Conservation (phyloP, 768 basidiomycete species). For the Clitopilus passeckerianus region DNA sequence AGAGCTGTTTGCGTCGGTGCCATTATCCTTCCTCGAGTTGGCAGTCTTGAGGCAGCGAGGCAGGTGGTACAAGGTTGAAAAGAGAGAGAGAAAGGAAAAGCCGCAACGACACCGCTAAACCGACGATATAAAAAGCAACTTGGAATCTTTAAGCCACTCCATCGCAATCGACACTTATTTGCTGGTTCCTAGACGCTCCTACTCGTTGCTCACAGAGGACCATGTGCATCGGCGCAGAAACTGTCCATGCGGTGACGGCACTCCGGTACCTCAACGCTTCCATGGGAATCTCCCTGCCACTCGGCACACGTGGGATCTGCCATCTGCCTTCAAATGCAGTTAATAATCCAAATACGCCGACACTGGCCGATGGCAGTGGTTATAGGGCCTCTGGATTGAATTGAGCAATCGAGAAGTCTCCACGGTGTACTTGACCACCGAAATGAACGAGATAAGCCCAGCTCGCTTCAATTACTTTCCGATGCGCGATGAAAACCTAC, state of each 20-base stretch:
- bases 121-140: not conserved
- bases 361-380: not conserved
- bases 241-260: not conserved
- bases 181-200: not conserved
- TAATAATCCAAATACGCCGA: not conserved
- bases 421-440: not conserved
- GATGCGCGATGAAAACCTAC: not conserved
- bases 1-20: conserved; percentile 4
- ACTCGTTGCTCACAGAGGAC: not conserved
- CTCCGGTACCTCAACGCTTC: not conserved
- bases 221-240: not conserved
- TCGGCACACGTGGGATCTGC: not conserved
- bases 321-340: not conserved
- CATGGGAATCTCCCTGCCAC: not conserved
- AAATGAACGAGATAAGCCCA: not conserved
- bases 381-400: not conserved
- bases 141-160: not conserved
- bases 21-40: not conserved
- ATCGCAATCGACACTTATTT: not conserved
- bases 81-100: conserved; percentile 5
- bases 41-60: not conserved
- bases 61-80: not conserved
- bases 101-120: not conserved
- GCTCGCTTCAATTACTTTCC: not conserved
- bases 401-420: not conserved